Percentiles rank a stretch among this genome's conserved stretches.
phyloP scores from a whole-genome alignment of 139 green algal genomes.

The Choricystis sp. region DNA sequence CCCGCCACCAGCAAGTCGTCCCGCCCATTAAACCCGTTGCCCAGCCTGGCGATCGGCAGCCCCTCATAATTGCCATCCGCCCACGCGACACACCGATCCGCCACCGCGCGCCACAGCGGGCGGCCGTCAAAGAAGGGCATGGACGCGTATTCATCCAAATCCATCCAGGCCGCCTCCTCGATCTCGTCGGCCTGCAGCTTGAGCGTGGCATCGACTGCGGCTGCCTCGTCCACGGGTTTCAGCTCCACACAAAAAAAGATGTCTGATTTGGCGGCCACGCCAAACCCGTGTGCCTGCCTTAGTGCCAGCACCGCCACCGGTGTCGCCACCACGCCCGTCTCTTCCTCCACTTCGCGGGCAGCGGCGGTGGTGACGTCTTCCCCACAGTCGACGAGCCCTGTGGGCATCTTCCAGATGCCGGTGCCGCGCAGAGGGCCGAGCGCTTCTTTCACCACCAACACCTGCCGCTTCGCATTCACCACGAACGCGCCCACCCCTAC shows the following conservation, averaged over 20 bases:
- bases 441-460: slow-evolving; percentile 69
- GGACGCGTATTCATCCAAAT: slow-evolving; percentile 32
- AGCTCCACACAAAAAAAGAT: slow-evolving; percentile 51
- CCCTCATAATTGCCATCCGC: background rate
- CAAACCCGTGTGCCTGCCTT: slow-evolving; percentile 61
- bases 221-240: slow-evolving; percentile 3
- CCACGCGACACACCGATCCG: background rate
- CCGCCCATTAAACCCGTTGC: background rate
- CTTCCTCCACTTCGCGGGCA: slow-evolving; percentile 44
- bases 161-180: slow-evolving; percentile 41
- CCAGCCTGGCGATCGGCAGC: background rate
- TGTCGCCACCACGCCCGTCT: slow-evolving; percentile 24
- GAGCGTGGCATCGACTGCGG: slow-evolving; percentile 5
- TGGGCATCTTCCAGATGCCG: slow-evolving; percentile 69
- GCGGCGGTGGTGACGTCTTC: slow-evolving; percentile 32
- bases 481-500: slow-evolving; percentile 72
- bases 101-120: background rate
- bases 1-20: background rate
- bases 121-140: slow-evolving; percentile 7
- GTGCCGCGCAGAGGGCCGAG: slow-evolving; percentile 48
- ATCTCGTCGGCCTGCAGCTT: slow-evolving; percentile 38
- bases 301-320: slow-evolving; percentile 32
- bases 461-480: slow-evolving; percentile 29
- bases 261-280: slow-evolving; percentile 58
- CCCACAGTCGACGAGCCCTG: slow-evolving; percentile 39